Conservation (phyloP, 768 basidiomycete genomes). For the Russula sp. region DNA sequence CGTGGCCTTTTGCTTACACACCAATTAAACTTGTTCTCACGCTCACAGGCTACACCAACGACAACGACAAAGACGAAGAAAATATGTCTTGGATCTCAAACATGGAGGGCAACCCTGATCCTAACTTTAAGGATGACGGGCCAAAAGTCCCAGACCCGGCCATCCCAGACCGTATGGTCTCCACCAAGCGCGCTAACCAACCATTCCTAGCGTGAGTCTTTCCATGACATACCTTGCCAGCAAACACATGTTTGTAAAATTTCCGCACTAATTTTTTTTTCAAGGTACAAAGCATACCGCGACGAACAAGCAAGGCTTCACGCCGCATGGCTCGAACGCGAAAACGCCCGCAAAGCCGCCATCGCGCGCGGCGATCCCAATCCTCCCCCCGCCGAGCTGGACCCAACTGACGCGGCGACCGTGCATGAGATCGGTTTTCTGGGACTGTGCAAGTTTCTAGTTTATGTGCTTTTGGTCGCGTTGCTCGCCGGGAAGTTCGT, state of each 20-base stretch:
- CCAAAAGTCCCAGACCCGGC: conserved; percentile 59
- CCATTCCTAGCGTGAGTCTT: conserved; percentile 75
- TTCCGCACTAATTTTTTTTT: conserved; percentile 12
- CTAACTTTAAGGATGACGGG: conserved; percentile 39
- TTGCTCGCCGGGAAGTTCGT: conserved; percentile 75
- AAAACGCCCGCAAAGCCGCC: conserved; percentile 68
- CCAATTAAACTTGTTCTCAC: too few species aligned
- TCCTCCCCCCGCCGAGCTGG: conserved; percentile 67
- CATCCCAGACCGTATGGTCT: conserved; percentile 67
- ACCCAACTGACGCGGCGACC: conserved; percentile 77
- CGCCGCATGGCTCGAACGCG: conserved; percentile 64
- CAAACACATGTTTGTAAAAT: not conserved
- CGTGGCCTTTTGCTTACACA: not conserved
- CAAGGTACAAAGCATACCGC: conserved; percentile 66
- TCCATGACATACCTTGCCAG: not conserved
- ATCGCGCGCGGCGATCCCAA: conserved; percentile 64
- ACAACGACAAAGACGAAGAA: too few species aligned
- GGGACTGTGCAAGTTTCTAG: conserved; percentile 66
- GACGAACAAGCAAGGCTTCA: conserved; percentile 58
- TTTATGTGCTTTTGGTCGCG: conserved; percentile 52
- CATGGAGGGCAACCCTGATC: conserved; percentile 37
- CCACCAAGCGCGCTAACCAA: conserved; percentile 77
- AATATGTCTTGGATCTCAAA: conserved; percentile 68
- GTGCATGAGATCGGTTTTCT: conserved; percentile 61
- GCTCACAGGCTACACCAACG: too few species aligned